phyloP scores from a whole-genome alignment of 2,329 filamentous ascomycete species.

The Scortechinia acanthostroma region DNA sequence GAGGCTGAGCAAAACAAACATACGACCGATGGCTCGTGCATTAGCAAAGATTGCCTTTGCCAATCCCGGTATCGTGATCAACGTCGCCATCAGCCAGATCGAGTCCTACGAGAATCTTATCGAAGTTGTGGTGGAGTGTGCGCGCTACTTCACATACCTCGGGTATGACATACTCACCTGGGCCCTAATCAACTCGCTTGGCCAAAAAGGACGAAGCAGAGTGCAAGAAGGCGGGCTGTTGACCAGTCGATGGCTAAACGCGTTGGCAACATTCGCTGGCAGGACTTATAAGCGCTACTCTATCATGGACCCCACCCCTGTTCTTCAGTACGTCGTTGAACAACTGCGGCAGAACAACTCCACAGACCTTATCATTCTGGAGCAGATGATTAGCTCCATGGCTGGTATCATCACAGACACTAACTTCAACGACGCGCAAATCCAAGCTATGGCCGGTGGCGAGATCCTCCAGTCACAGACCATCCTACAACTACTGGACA shows the following conservation, averaged over 20 bases:
- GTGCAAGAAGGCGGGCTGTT: slow-evolving; percentile 59
- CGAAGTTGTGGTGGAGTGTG: slow-evolving; percentile 88
- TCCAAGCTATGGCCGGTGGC: slow-evolving; percentile 82
- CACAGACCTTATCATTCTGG: slow-evolving; percentile 83
- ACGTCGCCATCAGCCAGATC: slow-evolving; percentile 80
- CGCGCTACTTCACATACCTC: slow-evolving; percentile 84
- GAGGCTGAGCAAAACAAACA: slow-evolving; percentile 79
- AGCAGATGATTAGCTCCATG: slow-evolving; percentile 87
- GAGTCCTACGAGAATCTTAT: slow-evolving; percentile 93
- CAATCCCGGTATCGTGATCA: slow-evolving; percentile 85
- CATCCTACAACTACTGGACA: slow-evolving; percentile 73
- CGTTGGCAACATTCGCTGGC: slow-evolving; percentile 82
- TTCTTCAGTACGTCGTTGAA: slow-evolving; percentile 82
- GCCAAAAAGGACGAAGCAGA: slow-evolving; percentile 52
- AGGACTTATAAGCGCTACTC: slow-evolving; percentile 82
- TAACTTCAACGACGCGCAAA: slow-evolving; percentile 81
- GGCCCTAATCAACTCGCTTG: slow-evolving; percentile 73
- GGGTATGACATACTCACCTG: slow-evolving; percentile 91
- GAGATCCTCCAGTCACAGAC: slow-evolving; percentile 73
- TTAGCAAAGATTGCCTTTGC: slow-evolving; percentile 88
- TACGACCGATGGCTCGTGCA: slow-evolving; percentile 76
- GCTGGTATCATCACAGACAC: slow-evolving; percentile 81
- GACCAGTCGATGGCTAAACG: slow-evolving; percentile 86
- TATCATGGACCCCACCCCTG: slow-evolving; percentile 74
- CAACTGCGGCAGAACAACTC: slow-evolving; percentile 78